Evolutionary conservation across 306 rosid genomes (phyloP).

Genomic region (Medicago lupulina): DNA sequence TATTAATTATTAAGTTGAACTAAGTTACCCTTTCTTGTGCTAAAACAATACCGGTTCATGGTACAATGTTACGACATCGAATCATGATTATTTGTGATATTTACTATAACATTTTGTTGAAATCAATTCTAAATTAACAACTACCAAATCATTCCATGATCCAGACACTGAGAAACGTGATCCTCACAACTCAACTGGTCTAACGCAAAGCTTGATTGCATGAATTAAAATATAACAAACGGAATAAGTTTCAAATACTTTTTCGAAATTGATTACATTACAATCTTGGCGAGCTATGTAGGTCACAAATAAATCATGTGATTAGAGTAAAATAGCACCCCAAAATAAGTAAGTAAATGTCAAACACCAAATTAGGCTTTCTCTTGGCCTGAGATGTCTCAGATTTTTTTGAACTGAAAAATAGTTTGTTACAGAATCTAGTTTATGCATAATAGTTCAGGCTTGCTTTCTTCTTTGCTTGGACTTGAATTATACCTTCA

Average conservation of each 20-base stretch:
- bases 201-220: too few species aligned
- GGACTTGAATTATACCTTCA: constrained; percentile 96
- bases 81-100: too few species aligned
- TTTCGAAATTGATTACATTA: neutral
- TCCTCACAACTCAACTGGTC: neutral
- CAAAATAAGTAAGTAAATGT: neutral
- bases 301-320: neutral
- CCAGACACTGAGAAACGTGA: too few species aligned
- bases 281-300: neutral
- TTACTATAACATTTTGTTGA: too few species aligned
- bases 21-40: too few species aligned
- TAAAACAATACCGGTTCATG: too few species aligned
- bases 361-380: neutral
- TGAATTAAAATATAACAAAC: neutral
- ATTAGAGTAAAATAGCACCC: neutral
- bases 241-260: neutral
- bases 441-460: constrained; percentile 86
- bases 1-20: too few species aligned
- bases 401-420: neutral
- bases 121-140: too few species aligned
- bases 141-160: too few species aligned
- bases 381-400: neutral
- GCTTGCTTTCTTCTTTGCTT: constrained; percentile 96
- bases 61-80: too few species aligned
- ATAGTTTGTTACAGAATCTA: neutral